Conservation (phyloP, 2,329 filamentous ascomycete genomes). For the Salinomyces thailandicus region DNA sequence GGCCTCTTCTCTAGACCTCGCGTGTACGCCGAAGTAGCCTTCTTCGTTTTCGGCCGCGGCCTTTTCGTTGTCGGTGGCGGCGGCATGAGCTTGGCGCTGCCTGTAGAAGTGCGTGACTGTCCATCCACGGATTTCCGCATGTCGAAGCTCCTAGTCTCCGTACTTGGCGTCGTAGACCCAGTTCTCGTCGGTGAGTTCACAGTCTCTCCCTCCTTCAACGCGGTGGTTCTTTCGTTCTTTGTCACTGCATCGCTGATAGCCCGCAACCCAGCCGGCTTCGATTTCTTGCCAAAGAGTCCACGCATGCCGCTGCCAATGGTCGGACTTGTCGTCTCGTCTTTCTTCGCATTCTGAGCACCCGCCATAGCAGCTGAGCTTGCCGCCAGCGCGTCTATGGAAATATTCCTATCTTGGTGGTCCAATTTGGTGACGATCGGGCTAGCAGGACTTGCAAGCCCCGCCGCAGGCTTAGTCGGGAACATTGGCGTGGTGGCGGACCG, state of each 20-base stretch:
- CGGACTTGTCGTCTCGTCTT: conserved; percentile 17
- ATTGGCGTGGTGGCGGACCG: conserved; percentile 20
- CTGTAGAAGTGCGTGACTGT: conserved; percentile 34
- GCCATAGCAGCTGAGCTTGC: background rate
- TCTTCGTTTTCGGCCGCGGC: conserved; percentile 51
- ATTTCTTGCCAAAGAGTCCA: conserved; percentile 25
- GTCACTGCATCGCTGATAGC: conserved; percentile 68
- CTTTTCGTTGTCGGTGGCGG: conserved; percentile 19
- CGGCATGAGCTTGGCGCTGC: conserved; percentile 29
- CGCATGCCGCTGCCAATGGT: conserved; percentile 20
- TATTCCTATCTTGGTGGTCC: conserved; percentile 36
- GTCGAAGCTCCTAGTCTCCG: conserved; percentile 36
- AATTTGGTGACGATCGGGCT: conserved; percentile 49
- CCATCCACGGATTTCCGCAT: conserved; percentile 23
- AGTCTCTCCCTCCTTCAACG: conserved; percentile 38
- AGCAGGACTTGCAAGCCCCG: conserved; percentile 31
- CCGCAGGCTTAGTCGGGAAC: conserved; percentile 25
- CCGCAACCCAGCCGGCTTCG: conserved; percentile 55
- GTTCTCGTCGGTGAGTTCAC: conserved; percentile 60
- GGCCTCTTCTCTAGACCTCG: conserved; percentile 72
- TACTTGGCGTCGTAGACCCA: conserved; percentile 59
- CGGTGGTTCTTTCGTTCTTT: conserved; percentile 37
- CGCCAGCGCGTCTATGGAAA: conserved; percentile 10
- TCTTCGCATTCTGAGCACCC: conserved; percentile 7
- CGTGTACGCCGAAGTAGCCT: conserved; percentile 88